A percentile compares a stretch with the other conserved stretches of the same genome.
Evolutionary conservation across 164 flowering plant genomes (phyloP).

Genomic region (Vitis rupestris): DNA sequence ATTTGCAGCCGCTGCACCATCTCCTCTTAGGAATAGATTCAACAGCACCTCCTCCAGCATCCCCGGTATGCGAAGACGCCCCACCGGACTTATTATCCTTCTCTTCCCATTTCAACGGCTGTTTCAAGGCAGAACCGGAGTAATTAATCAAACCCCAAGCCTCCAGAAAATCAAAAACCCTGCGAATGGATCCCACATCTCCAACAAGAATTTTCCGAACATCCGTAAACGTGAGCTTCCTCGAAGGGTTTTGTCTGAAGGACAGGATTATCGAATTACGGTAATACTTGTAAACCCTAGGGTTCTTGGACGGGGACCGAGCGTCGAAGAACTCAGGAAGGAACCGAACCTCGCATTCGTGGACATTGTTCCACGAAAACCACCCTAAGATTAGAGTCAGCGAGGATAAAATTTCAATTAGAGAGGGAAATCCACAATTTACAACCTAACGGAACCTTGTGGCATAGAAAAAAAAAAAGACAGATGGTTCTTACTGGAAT

Average conservation of each 20-base stretch:
- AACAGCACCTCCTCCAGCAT: slow-evolving; percentile 14
- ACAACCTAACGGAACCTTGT: neutral
- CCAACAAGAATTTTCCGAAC: slow-evolving; percentile 71
- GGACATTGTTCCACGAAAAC: slow-evolving; percentile 69
- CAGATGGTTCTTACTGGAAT: slow-evolving; percentile 41
- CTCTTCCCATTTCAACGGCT: slow-evolving; percentile 60
- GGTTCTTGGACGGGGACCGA: slow-evolving; percentile 58
- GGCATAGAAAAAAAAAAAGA: neutral
- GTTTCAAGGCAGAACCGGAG: slow-evolving; percentile 30
- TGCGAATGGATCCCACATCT: slow-evolving; percentile 85
- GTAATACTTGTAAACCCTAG: slow-evolving; percentile 66
- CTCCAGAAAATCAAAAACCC: slow-evolving; percentile 89
- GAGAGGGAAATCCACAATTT: too few relatives aligned
- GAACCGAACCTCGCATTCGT: slow-evolving; percentile 69
- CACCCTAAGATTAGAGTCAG: slow-evolving; percentile 45
- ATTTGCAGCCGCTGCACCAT: slow-evolving; percentile 73
- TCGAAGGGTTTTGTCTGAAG: slow-evolving; percentile 54
- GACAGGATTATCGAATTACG: slow-evolving; percentile 61
- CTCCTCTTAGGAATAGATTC: slow-evolving; percentile 28
- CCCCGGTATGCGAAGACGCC: slow-evolving; percentile 17
- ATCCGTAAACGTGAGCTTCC: slow-evolving; percentile 75
- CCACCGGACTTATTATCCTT: slow-evolving; percentile 42
- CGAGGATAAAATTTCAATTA: neutral
- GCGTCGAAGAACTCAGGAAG: slow-evolving; percentile 86
- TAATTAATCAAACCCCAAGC: slow-evolving; percentile 92